A percentile compares a stretch with the other conserved stretches of the same genome.
Conservation (phyloP, 1,284 basidiomycete genomes). For the Calocybe gambosa region DNA sequence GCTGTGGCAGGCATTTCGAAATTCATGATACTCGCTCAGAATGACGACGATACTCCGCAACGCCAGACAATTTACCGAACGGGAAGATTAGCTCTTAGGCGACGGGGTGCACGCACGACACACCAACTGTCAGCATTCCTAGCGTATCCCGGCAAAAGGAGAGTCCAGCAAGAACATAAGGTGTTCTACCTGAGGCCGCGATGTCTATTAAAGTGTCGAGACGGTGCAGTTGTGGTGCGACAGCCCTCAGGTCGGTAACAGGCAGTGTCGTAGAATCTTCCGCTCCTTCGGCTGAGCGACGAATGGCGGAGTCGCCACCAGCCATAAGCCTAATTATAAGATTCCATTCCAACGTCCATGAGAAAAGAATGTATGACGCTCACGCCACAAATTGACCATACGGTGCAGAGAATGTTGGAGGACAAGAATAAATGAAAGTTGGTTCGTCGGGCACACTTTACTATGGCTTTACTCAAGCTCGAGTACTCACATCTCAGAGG, state of each 20-base stretch:
- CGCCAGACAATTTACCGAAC: too few species aligned
- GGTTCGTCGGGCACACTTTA: background rate
- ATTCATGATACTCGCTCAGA: too few species aligned
- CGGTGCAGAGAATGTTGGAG: slow-evolving; percentile 20
- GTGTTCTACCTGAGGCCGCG: slow-evolving; percentile 26
- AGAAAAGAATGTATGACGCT: slow-evolving; percentile 10
- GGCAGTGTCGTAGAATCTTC: slow-evolving; percentile 24
- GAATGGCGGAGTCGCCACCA: slow-evolving; percentile 24
- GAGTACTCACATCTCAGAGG: slow-evolving; percentile 21
- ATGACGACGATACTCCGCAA: too few species aligned
- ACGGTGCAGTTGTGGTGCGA: slow-evolving; percentile 17
- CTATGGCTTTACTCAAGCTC: too few species aligned
- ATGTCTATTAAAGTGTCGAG: slow-evolving; percentile 26
- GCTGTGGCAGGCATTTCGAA: too few species aligned
- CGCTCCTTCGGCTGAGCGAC: slow-evolving; percentile 23
- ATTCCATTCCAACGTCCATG: slow-evolving; percentile 15
- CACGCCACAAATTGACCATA: slow-evolving; percentile 20
- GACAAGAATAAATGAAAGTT: slow-evolving; percentile 1
- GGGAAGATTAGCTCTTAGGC: too few species aligned
- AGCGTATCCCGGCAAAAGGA: slow-evolving; percentile 17
- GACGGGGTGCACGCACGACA: slow-evolving; percentile 23
- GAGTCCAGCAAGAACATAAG: slow-evolving; percentile 27
- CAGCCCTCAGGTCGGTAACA: slow-evolving; percentile 13
- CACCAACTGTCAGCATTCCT: slow-evolving; percentile 23
- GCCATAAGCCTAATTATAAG: slow-evolving; percentile 22